phyloP scores from a whole-genome alignment of 768 basidiomycete genomes.

The Scleroderma bovista region DNA sequence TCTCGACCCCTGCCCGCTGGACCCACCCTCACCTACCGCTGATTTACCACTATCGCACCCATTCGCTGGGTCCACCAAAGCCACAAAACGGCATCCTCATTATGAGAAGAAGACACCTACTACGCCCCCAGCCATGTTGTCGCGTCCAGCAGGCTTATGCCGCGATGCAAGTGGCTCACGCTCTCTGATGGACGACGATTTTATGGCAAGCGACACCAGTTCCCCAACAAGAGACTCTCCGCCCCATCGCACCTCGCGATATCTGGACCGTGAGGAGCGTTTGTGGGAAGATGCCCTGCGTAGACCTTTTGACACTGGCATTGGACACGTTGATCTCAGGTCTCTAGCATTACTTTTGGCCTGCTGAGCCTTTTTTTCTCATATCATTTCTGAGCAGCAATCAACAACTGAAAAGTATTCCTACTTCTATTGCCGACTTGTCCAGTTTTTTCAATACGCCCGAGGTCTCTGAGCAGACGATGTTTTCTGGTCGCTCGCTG shows the following conservation, averaged over 20 bases:
- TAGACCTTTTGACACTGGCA: slow-evolving; percentile 40
- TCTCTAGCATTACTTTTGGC: slow-evolving; percentile 23
- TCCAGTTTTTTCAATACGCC: slow-evolving; percentile 41
- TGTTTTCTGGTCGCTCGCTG: slow-evolving; percentile 22
- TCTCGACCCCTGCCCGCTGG: slow-evolving; percentile 22
- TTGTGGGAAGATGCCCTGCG: slow-evolving; percentile 47
- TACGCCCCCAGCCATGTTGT: slow-evolving; percentile 18
- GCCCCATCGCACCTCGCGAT: slow-evolving; percentile 9
- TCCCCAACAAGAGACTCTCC: slow-evolving; percentile 9
- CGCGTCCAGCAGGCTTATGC: slow-evolving; percentile 10
- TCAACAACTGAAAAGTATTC: slow-evolving; percentile 42
- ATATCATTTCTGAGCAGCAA: slow-evolving; percentile 25
- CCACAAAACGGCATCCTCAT: slow-evolving; percentile 35
- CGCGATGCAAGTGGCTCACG: slow-evolving; percentile 9
- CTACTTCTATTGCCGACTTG: slow-evolving; percentile 42
- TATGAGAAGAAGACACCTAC: slow-evolving; percentile 37
- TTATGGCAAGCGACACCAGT: slow-evolving; percentile 3
- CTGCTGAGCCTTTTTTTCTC: slow-evolving; percentile 6
- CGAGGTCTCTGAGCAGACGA: slow-evolving; percentile 27
- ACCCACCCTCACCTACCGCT: slow-evolving; percentile 25
- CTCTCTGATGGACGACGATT: slow-evolving; percentile 23
- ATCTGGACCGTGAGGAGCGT: slow-evolving; percentile 27
- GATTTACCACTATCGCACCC: slow-evolving; percentile 34
- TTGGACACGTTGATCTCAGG: slow-evolving; percentile 53
- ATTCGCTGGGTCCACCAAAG: slow-evolving; percentile 54